A percentile compares a stretch with the other conserved stretches of the same genome.
Evolutionary conservation across 2,329 filamentous ascomycete species (phyloP).

Genomic region (Aspergillus sp.): DNA sequence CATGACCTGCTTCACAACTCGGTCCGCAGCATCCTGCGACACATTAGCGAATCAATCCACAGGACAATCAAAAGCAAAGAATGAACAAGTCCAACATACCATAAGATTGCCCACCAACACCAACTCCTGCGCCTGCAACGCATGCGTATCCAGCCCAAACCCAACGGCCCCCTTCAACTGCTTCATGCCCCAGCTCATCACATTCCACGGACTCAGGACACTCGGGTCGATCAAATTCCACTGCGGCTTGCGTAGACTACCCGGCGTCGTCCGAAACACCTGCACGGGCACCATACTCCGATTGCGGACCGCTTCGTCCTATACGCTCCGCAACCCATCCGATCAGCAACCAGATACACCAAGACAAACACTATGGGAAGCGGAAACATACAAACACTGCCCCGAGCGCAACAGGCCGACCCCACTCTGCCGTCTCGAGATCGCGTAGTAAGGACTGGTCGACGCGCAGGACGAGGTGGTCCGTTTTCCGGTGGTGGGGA

Average conservation of each 20-base stretch:
- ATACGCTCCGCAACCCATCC: neutral
- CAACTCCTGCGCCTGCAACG: conserved; percentile 42
- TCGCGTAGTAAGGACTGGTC: conserved; percentile 66
- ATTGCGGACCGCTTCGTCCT: conserved; percentile 68
- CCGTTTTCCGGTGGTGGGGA: conserved; percentile 26
- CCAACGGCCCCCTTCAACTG: conserved; percentile 62
- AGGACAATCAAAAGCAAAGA: neutral
- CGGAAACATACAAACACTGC: conserved; percentile 61
- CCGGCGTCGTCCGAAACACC: conserved; percentile 64
- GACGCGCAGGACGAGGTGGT: conserved; percentile 52
- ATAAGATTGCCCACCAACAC: conserved; percentile 59
- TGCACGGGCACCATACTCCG: conserved; percentile 69
- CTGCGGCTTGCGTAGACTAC: conserved; percentile 69
- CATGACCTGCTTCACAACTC: conserved; percentile 49
- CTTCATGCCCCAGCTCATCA: conserved; percentile 72
- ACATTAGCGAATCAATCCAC: conserved; percentile 19
- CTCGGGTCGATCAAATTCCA: conserved; percentile 54
- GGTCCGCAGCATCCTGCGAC: conserved; percentile 52
- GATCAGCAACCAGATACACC: neutral
- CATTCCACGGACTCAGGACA: conserved; percentile 61
- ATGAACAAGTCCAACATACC: conserved; percentile 29
- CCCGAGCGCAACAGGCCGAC: conserved; percentile 76
- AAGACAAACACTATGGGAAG: neutral
- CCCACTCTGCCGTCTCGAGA: conserved; percentile 74
- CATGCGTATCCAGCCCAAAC: conserved; percentile 38